phyloP scores from a whole-genome alignment of 345 rosid genomes.

The Turnera subulata region DNA sequence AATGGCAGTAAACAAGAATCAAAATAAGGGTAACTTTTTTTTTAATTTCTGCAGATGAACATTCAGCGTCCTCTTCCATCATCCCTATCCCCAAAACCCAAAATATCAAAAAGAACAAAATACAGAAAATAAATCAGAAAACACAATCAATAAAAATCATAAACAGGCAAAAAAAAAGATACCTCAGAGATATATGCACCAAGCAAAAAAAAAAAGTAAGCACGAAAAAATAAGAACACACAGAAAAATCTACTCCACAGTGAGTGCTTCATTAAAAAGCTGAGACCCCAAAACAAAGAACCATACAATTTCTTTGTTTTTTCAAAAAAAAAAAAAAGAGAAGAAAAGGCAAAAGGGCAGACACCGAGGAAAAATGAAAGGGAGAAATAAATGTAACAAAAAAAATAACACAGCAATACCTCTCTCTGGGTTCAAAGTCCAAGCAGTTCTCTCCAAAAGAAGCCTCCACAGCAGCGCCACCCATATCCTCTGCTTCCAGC shows the following conservation, averaged over 20 bases:
- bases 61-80: no score
- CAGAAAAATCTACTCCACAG: no score
- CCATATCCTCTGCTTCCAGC: slow-evolving; percentile 15
- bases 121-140: no score
- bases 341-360: not conserved
- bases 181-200: no score
- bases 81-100: no score
- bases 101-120: no score
- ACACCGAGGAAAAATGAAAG: not conserved
- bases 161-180: no score
- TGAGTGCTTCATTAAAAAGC: no score
- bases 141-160: no score
- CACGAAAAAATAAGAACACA: not conserved
- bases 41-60: not conserved
- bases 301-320: no score
- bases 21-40: not conserved
- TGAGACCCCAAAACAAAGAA: not conserved
- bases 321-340: not conserved
- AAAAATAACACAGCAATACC: slow-evolving; percentile 25
- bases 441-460: slow-evolving; percentile 48
- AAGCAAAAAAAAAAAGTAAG: no score
- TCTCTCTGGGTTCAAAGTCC: slow-evolving; percentile 44
- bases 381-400: not conserved
- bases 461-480: slow-evolving; percentile 19
- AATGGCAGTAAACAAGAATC: not conserved